Percentiles rank a stretch among this genome's conserved stretches.
These are phyloP conservation scores for Cunninghamia lanceolata DNA, from an alignment of 75 land plant genomes.

Conservation along the genomic window DNA sequence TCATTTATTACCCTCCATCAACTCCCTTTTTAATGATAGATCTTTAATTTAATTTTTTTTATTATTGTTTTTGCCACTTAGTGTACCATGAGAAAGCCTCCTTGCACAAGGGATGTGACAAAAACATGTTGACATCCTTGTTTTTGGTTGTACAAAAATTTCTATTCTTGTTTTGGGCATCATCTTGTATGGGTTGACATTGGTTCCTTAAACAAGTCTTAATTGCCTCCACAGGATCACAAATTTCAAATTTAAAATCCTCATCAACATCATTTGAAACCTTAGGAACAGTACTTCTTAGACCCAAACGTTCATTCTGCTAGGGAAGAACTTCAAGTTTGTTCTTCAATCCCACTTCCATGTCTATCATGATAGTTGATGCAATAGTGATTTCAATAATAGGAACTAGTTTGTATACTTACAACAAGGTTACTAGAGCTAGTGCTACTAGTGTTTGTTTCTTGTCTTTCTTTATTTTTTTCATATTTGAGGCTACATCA, in stretches of 20 bases:
- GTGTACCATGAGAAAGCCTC: too few relatives aligned
- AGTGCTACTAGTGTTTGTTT: not conserved
- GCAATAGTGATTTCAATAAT: not conserved
- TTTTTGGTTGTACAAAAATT: not conserved
- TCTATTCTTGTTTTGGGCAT: conserved; percentile 2
- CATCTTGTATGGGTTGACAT: not conserved
- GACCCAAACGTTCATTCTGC: not conserved
- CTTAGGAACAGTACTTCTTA: not conserved
- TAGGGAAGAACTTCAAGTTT: conserved; percentile 1
- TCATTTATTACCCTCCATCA: too few relatives aligned
- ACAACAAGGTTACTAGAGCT: not conserved
- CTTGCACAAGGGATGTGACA: too few relatives aligned
- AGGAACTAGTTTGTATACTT: conserved; percentile 3
- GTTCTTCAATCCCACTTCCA: conserved; percentile 1
- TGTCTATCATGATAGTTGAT: conserved; percentile 2
- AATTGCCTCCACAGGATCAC: conserved; percentile 7
- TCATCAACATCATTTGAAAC: not conserved
- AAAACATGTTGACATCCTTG: not conserved
- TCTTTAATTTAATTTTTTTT: too few relatives aligned
- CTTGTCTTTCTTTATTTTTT: not conserved
- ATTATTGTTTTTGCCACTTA: too few relatives aligned
- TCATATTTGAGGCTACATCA: conserved; percentile 22
- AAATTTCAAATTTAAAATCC: conserved; percentile 5
- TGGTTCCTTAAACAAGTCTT: not conserved
- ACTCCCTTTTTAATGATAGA: too few relatives aligned